Evolutionary conservation across 441 rosid genomes (phyloP).

Genomic region (Populus hybrid): DNA sequence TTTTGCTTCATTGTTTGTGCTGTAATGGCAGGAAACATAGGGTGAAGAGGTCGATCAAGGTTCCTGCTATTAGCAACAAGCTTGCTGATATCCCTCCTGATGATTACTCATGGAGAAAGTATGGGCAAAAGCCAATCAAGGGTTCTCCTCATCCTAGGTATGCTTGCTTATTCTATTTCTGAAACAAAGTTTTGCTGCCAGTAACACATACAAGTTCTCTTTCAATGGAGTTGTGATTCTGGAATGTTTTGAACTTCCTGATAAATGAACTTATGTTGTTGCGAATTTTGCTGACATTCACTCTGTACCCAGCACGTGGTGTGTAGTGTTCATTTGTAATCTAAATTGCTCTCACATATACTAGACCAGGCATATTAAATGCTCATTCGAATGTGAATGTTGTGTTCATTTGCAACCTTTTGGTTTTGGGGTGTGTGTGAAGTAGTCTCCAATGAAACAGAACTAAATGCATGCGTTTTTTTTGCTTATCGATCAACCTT

Average conservation of each 20-base stretch:
- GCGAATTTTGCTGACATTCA: not conserved
- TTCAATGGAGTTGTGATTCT: not conserved
- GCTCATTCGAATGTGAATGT: not conserved
- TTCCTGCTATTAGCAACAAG: constrained; percentile 77
- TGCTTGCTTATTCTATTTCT: constrained; percentile 4
- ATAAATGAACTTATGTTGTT: not conserved
- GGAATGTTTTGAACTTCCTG: not conserved
- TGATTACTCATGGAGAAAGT: constrained; percentile 82
- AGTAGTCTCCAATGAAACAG: not conserved
- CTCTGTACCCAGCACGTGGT: not conserved
- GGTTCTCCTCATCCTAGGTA: constrained; percentile 92
- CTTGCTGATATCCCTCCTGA: constrained; percentile 83
- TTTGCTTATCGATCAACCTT: not conserved
- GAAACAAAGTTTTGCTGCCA: not conserved
- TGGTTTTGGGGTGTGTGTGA: not conserved
- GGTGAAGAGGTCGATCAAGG: constrained; percentile 66
- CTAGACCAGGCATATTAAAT: not conserved
- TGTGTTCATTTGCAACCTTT: not conserved
- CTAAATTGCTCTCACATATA: not conserved
- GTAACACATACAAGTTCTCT: not conserved
- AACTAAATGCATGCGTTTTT: not conserved
- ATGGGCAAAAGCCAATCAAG: constrained; percentile 81
- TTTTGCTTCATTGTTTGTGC: constrained; percentile 8
- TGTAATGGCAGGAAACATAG: constrained; percentile 56
- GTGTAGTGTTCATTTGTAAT: not conserved